Conservation (phyloP, 2,329 filamentous ascomycete species). For the Aaosphaeria pasadenensis region DNA sequence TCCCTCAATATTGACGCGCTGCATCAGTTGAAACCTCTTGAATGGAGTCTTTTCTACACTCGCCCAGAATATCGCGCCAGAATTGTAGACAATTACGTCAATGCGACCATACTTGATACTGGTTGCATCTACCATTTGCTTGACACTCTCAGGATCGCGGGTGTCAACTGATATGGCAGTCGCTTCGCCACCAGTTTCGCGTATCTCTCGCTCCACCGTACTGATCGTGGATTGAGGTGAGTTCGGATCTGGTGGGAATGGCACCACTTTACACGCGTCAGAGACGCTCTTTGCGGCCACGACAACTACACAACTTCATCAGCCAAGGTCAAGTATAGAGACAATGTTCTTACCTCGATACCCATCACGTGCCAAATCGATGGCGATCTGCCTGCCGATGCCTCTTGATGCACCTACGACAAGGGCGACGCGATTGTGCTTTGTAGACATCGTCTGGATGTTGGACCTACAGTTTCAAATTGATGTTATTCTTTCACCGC, state of each 20-base stretch:
- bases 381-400: constrained; percentile 76
- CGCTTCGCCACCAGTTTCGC: constrained; percentile 60
- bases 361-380: constrained; percentile 69
- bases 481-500: too few species aligned
- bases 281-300: constrained; percentile 75
- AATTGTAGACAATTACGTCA: constrained; percentile 78
- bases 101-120: constrained; percentile 59
- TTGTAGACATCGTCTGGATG: too few species aligned
- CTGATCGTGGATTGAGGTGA: constrained; percentile 72
- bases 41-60: constrained; percentile 69
- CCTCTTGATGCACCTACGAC: constrained; percentile 75
- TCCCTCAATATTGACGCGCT: constrained; percentile 57
- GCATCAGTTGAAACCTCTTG: constrained; percentile 66
- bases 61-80: constrained; percentile 83
- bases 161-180: constrained; percentile 69
- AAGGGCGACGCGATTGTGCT: constrained; percentile 58
- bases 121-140: constrained; percentile 58
- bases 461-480: too few species aligned
- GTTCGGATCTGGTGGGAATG: constrained; percentile 76
- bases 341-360: constrained; percentile 59
- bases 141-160: constrained; percentile 60
- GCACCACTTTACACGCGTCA: constrained; percentile 52
- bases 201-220: constrained; percentile 75
- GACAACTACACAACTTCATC: constrained; percentile 55
- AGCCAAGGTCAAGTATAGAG: background rate